phyloP scores from a whole-genome alignment of 179 eudicot species.

The Spinacia oleracea region DNA sequence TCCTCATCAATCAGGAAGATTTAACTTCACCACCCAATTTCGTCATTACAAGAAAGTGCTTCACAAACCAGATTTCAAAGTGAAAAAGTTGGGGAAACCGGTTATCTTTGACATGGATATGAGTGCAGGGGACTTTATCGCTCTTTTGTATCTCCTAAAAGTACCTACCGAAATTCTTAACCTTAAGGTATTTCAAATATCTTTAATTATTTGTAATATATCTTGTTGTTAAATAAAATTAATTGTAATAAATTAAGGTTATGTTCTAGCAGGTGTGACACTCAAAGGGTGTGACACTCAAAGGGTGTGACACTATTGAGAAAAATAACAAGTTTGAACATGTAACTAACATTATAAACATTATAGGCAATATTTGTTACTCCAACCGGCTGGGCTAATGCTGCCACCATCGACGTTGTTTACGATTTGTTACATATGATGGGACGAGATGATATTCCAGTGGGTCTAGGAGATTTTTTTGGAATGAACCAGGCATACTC shows the following conservation, averaged over 20 bases:
- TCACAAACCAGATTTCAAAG: conserved; percentile 48
- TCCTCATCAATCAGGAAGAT: conserved; percentile 61
- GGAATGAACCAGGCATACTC: conserved; percentile 64
- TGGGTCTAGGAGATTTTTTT: conserved; percentile 72
- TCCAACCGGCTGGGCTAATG: conserved; percentile 90
- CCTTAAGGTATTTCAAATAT: conserved; percentile 47
- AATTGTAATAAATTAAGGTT: no score
- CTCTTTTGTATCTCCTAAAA: conserved; percentile 72
- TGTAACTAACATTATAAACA: no score
- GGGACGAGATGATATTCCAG: conserved; percentile 90
- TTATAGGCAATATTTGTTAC: conserved; percentile 68
- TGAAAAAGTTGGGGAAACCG: conserved; percentile 49
- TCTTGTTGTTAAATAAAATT: not conserved
- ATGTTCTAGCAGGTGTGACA: no score
- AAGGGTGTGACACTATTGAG: not conserved
- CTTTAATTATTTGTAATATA: not conserved
- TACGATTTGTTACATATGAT: conserved; percentile 90
- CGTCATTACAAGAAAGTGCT: conserved; percentile 53
- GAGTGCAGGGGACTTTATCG: conserved; percentile 82
- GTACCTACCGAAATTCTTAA: conserved; percentile 54
- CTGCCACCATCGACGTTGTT: conserved; percentile 74
- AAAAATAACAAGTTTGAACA: not conserved
- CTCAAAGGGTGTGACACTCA: not conserved
- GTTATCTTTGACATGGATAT: conserved; percentile 80
- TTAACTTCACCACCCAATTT: conserved; percentile 72